Evolutionary conservation across 345 rosid species (phyloP).

Genomic region (Hibiscus tridactylites): DNA sequence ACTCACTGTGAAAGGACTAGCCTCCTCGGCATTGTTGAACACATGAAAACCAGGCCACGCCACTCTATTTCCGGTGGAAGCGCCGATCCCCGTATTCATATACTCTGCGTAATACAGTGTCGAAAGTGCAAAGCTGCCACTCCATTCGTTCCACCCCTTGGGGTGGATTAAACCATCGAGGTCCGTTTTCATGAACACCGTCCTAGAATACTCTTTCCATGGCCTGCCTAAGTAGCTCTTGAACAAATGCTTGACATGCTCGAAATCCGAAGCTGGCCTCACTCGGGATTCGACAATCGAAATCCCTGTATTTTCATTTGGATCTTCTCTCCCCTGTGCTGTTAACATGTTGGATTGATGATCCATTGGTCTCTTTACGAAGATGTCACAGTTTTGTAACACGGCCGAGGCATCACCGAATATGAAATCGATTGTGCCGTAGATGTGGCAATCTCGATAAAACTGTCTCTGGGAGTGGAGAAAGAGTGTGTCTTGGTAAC

Average conservation of each 20-base stretch:
- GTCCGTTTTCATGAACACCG: slow-evolving; percentile 40
- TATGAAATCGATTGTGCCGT: slow-evolving; percentile 73
- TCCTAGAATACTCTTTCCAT: slow-evolving; percentile 52
- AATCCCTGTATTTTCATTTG: slow-evolving; percentile 47
- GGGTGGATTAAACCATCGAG: slow-evolving; percentile 52
- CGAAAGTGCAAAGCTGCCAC: slow-evolving; percentile 39
- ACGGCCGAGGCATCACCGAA: slow-evolving; percentile 58
- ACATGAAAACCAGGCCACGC: slow-evolving; percentile 69
- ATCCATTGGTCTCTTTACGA: slow-evolving; percentile 45
- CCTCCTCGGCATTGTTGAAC: slow-evolving; percentile 30
- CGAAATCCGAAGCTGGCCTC: slow-evolving; percentile 34
- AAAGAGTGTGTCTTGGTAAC: slow-evolving; percentile 63
- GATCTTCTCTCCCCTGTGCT: slow-evolving; percentile 56
- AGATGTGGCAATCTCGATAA: slow-evolving; percentile 62
- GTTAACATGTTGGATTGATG: slow-evolving; percentile 54
- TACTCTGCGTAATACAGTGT: slow-evolving; percentile 61
- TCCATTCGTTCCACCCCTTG: slow-evolving; percentile 55
- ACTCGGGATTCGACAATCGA: slow-evolving; percentile 44
- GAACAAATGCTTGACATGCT: slow-evolving; percentile 23
- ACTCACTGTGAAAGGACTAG: slow-evolving; percentile 32
- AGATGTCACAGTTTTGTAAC: slow-evolving; percentile 67
- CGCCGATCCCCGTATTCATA: slow-evolving; percentile 48
- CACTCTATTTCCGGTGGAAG: slow-evolving; percentile 29
- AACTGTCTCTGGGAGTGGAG: slow-evolving; percentile 55
- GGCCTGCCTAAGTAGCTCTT: slow-evolving; percentile 50